Evolutionary conservation across 225 moss, liverwort and hornwort species (phyloP), one percentile per base, ranked within the genome.

Genomic region (Marchantia polymorpha): DNA sequence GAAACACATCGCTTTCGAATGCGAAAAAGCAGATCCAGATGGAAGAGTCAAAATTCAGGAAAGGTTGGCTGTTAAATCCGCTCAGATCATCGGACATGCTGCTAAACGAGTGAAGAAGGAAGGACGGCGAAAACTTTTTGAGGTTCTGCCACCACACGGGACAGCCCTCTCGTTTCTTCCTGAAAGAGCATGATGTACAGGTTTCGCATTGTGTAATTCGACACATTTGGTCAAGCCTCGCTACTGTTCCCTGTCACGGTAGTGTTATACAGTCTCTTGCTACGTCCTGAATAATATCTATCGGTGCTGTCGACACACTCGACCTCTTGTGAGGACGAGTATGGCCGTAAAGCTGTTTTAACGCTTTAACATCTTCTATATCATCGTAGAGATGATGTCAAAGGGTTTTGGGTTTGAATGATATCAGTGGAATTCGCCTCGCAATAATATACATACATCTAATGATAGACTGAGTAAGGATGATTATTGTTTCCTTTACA

Each of bases 1-100:
- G 81, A 81, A 77, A 77, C 84, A 84, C 22, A 65, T 84, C 54
- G 84, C 84, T 16, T 78, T 55, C 68, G 77, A 84, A 30, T 84
- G 81, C 74, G 81, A 73, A 48, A 84, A 81, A 77, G 69, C 25
- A 72, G 81, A 77, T 68, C 58, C 55, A n/a, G 72, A 78, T 68
- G 81, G 73, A 30, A 84, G 72, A 60, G 27, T 68, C 16, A 84
- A 50, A 78, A 78, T 84, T 19, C 84, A 84, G 78, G 84, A 81
- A 78, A 78, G 81, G 78, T 50, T 81, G 77, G 80, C 84, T 12
- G 9, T 78, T 47, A 84, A 81, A 72, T 73, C 84, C 26, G 58
- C 77, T 29, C 84, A 55, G 67, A 78, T 15, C 73, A 51, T 67
- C 65, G 81, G 84, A 25, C 64, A 80, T 27, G 53, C 81, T 77